Evolutionary conservation across 768 basidiomycete species (phyloP).

Genomic region (Suillus subluteus): DNA sequence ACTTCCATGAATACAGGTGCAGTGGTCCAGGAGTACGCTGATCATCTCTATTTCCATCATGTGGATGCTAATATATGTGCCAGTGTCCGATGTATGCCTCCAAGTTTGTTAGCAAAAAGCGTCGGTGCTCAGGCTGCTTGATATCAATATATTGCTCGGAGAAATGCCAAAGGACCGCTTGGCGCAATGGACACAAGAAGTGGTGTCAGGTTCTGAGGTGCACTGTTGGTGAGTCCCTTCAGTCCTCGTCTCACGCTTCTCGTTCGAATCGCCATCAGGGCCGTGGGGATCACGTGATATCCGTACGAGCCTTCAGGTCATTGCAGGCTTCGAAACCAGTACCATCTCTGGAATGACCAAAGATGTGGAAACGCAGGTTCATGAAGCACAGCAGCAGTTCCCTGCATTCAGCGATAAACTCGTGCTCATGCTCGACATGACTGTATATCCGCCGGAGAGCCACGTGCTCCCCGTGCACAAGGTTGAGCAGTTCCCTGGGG

Average conservation of each 20-base stretch:
- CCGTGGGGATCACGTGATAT: not conserved
- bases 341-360: not conserved
- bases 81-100: not conserved
- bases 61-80: not conserved
- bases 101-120: not conserved
- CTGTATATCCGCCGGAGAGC: not conserved
- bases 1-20: not conserved
- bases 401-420: not conserved
- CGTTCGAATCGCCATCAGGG: not conserved
- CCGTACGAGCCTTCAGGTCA: not conserved
- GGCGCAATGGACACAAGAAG: constrained; percentile 1
- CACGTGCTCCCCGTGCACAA: not conserved
- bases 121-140: constrained; percentile 3
- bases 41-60: not conserved
- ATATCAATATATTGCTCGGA: not conserved
- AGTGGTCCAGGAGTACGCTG: constrained; percentile 1
- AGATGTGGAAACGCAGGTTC: not conserved
- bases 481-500: not conserved
- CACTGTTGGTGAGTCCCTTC: not conserved
- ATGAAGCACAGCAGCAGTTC: not conserved
- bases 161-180: constrained; percentile 1
- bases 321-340: not conserved
- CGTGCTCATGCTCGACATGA: not conserved
- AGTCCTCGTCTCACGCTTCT: not conserved
- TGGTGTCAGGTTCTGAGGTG: constrained; percentile 3